phyloP scores from a whole-genome alignment of 2,329 filamentous ascomycete genomes.

The Aspergillus sclerotialis region DNA sequence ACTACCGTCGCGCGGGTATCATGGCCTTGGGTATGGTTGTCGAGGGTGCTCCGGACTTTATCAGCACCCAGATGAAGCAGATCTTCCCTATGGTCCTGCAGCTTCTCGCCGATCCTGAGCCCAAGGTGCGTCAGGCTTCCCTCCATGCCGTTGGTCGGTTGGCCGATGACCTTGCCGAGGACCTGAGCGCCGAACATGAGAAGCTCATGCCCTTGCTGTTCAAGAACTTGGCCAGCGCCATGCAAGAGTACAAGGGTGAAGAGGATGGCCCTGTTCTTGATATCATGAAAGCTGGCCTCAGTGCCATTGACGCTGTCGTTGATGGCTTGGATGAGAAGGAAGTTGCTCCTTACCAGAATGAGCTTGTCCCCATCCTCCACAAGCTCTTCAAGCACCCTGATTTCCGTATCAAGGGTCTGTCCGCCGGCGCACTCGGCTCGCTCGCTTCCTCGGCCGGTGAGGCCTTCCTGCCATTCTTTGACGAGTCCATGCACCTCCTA shows the following conservation, averaged over 20 bases:
- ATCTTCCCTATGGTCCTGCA: slow-evolving; percentile 80
- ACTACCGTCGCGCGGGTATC: slow-evolving; percentile 83
- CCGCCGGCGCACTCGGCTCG: slow-evolving; percentile 82
- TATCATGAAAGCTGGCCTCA: slow-evolving; percentile 84
- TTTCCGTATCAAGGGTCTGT: slow-evolving; percentile 80
- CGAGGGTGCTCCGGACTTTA: slow-evolving; percentile 94
- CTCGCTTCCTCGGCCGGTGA: slow-evolving; percentile 79
- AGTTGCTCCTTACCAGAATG: slow-evolving; percentile 72
- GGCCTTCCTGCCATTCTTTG: slow-evolving; percentile 85
- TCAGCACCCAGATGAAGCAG: slow-evolving; percentile 80
- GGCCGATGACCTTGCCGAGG: slow-evolving; percentile 87
- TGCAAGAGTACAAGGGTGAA: slow-evolving; percentile 56
- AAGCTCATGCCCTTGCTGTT: slow-evolving; percentile 76
- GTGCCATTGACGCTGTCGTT: slow-evolving; percentile 84
- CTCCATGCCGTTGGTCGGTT: slow-evolving; percentile 82
- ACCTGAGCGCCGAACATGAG: slow-evolving; percentile 78
- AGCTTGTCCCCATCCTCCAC: slow-evolving; percentile 78
- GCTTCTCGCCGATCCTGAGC: slow-evolving; percentile 75
- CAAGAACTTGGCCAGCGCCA: slow-evolving; percentile 80
- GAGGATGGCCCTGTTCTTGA: slow-evolving; percentile 69
- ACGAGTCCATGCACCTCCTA: slow-evolving; percentile 82
- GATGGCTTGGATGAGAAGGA: slow-evolving; percentile 70
- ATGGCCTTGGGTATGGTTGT: slow-evolving; percentile 88
- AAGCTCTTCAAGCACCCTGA: slow-evolving; percentile 77
- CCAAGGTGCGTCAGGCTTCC: slow-evolving; percentile 77